Evolutionary conservation across 202 grass and related monocot species (phyloP), one percentile per base, ranked within the genome.

Genomic region (Dendrocalamus latiflorus): DNA sequence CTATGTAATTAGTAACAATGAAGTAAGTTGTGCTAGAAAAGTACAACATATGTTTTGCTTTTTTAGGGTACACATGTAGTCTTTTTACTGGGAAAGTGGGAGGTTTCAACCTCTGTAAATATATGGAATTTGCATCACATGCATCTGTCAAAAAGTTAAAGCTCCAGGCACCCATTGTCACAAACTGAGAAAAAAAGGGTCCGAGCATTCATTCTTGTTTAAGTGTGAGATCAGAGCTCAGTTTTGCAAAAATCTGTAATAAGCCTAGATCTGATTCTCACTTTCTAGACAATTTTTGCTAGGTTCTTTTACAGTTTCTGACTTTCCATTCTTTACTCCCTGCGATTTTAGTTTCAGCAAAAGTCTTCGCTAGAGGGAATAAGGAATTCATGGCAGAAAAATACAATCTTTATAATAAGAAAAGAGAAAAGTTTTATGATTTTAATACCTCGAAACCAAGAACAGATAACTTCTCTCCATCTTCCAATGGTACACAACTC

Each of bases 381-480:
- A 76, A 66, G 51, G 12, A 79, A 74, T 30, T 18, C 11, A 63
- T 80, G 45, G 56, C 8, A 71, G 25, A 81, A 3, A 63, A 20
- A 67, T 48, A 74, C 53, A 68, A 70, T 72, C 4, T 44, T 34
- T 41, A 14, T 43, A 86, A 28, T 63, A 72, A 60, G 45, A 83
- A 50, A 26, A 47, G 9, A 79, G 47, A 77, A 61, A 75, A 7
- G 25, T 41, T 78, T 17, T 25, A 60, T 20, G 1, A 75, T 67
- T 76, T 53, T 72, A 54, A 81, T 96, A 99, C 93, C 97, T 99
- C 93, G 49, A 99, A 99, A 74, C 97, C 91, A 87, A 99, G 71
- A 79, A 96, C 15, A 70, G 97, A 94, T 65, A 99, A 61, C 43
- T 92, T 96, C 65, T 96, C 97, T 89, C 91, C 91, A 76, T 72